Evolutionary conservation across 2,329 filamentous ascomycete genomes (phyloP).

Genomic region (Mycogone perniciosa): DNA sequence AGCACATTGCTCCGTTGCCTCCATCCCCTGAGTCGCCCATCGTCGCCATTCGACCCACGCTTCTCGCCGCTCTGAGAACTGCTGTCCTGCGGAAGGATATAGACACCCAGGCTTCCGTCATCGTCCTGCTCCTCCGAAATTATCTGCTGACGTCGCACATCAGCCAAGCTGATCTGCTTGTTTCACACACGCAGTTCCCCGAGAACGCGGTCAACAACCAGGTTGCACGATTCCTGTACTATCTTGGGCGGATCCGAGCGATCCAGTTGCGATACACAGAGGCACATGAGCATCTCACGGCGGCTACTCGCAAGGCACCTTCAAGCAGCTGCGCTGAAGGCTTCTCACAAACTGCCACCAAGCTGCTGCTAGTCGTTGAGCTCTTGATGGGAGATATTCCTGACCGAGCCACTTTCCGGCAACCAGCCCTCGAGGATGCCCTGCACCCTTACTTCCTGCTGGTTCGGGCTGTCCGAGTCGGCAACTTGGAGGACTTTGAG

Average conservation of each 20-base stretch:
- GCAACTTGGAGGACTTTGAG: constrained; percentile 89
- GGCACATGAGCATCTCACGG: constrained; percentile 87
- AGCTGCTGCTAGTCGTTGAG: constrained; percentile 94
- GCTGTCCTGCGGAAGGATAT: constrained; percentile 95
- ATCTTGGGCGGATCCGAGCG: constrained; percentile 90
- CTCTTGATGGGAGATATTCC: constrained; percentile 98
- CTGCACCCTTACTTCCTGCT: constrained; percentile 90
- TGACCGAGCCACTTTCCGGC: constrained; percentile 88
- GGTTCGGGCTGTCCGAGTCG: constrained; percentile 92
- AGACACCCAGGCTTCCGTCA: constrained; percentile 95
- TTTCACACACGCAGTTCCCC: constrained; percentile 93
- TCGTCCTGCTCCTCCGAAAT: constrained; percentile 88
- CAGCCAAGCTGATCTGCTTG: constrained; percentile 88
- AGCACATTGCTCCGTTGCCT: constrained; percentile 79
- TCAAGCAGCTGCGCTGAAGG: constrained; percentile 83
- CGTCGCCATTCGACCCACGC: constrained; percentile 75
- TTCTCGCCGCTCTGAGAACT: constrained; percentile 84
- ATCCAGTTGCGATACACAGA: constrained; percentile 97
- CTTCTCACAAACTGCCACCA: constrained; percentile 93
- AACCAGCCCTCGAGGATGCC: constrained; percentile 76
- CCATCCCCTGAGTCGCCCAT: constrained; percentile 85
- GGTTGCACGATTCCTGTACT: constrained; percentile 94
- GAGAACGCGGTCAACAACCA: constrained; percentile 95
- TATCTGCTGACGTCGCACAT: constrained; percentile 96
- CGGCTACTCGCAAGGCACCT: constrained; percentile 90